Conservation (phyloP, 2,329 filamentous ascomycete genomes). For the Fusarium longipes region DNA sequence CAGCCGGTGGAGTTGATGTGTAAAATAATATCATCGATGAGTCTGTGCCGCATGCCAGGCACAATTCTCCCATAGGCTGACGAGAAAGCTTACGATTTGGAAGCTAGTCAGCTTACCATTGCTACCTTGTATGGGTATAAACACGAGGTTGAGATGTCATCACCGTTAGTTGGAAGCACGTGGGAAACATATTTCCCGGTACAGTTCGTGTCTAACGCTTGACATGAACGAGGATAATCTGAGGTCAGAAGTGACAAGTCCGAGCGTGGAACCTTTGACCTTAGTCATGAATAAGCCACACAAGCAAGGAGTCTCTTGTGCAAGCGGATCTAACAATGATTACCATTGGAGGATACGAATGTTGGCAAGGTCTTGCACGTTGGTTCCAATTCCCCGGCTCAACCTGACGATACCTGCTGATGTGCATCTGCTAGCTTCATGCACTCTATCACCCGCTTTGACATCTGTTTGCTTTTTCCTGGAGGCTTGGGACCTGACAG, state of each 20-base stretch:
- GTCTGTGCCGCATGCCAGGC: constrained; percentile 4
- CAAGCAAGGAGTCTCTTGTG: not conserved
- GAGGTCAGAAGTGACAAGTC: constrained; percentile 19
- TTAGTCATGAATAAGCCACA: constrained; percentile 4
- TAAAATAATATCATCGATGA: not conserved
- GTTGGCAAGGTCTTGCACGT: constrained; percentile 14
- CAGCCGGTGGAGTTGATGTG: constrained; percentile 4
- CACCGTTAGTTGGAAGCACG: constrained; percentile 3
- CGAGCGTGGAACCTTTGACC: not conserved
- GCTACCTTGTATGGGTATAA: not conserved
- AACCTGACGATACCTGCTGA: constrained; percentile 15
- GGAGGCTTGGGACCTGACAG: constrained; percentile 17
- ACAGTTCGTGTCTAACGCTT: constrained; percentile 4
- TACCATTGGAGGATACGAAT: constrained; percentile 2
- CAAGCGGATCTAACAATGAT: not conserved
- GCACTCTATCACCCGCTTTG: constrained; percentile 29
- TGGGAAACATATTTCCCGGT: constrained; percentile 5
- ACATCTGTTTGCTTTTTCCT: constrained; percentile 31
- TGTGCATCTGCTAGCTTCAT: constrained; percentile 16
- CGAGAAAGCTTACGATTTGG: not conserved
- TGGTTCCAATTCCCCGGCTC: constrained; percentile 8
- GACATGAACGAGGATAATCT: constrained; percentile 6
- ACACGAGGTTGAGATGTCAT: not conserved
- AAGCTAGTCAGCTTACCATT: not conserved
- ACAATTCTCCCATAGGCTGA: constrained; percentile 21